These are phyloP conservation scores for Evansstolkia leycettana DNA, from an alignment of 495 filamentous ascomycete genomes.

Conservation along the genomic window DNA sequence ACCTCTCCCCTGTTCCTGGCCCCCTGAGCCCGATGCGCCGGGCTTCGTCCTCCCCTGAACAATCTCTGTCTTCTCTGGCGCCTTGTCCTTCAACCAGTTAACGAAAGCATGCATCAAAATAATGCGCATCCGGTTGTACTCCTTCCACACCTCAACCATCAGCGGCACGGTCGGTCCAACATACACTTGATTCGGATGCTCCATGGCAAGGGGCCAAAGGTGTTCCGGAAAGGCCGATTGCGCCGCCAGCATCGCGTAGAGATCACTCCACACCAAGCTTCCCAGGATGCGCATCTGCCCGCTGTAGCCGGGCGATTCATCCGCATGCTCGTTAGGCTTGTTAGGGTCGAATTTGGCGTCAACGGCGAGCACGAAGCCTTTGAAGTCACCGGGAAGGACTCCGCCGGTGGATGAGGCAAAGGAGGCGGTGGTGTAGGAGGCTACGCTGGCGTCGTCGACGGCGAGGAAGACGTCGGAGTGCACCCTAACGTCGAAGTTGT, in stretches of 20 bases:
- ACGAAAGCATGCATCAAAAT: too few relatives aligned
- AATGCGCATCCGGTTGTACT: too few relatives aligned
- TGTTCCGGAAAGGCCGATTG: slow-evolving; percentile 8
- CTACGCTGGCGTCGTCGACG: slow-evolving; percentile 12
- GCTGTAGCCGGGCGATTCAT: slow-evolving; percentile 12
- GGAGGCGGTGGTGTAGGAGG: slow-evolving; percentile 11
- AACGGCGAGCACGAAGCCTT: slow-evolving; percentile 16
- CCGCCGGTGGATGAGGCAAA: slow-evolving; percentile 4
- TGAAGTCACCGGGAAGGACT: slow-evolving; percentile 9
- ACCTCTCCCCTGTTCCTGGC: too few relatives aligned
- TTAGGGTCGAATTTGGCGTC: slow-evolving; percentile 10
- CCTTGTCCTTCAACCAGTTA: too few relatives aligned
- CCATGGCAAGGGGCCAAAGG: slow-evolving; percentile 16
- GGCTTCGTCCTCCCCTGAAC: too few relatives aligned
- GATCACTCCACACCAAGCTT: slow-evolving; percentile 22
- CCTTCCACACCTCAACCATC: slow-evolving; percentile 9
- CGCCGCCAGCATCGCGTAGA: slow-evolving; percentile 10
- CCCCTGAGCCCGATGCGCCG: too few relatives aligned
- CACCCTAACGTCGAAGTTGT: not conserved
- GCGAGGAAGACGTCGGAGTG: slow-evolving; percentile 7
- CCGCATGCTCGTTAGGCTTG: slow-evolving; percentile 5
- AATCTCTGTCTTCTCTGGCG: too few relatives aligned
- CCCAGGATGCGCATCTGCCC: slow-evolving; percentile 22
- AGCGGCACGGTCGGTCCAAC: slow-evolving; percentile 15
- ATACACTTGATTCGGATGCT: slow-evolving; percentile 23